Conservation (phyloP, 2,329 filamentous ascomycete genomes). For the Emmonsiellopsis sp. region DNA sequence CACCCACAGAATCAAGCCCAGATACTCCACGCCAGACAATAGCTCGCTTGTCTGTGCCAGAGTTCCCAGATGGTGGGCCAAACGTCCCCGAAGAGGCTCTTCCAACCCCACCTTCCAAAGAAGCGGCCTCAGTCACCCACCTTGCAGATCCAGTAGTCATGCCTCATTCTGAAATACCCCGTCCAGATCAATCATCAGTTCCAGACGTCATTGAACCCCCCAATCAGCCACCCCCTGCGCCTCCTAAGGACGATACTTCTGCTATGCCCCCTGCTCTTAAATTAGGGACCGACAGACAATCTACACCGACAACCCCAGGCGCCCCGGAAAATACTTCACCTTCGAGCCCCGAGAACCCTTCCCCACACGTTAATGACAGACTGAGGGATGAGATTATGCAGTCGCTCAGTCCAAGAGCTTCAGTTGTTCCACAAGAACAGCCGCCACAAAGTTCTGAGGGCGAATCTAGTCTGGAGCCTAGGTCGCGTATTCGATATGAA, state of each 20-base stretch:
- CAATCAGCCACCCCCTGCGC: constrained; percentile 20
- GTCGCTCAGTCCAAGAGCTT: constrained; percentile 28
- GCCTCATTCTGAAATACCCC: too few species aligned
- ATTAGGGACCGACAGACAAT: background rate
- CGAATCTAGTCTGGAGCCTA: constrained; percentile 4
- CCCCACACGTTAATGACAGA: constrained; percentile 33
- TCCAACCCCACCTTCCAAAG: background rate
- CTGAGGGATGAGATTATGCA: constrained; percentile 40
- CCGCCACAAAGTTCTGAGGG: constrained; percentile 6
- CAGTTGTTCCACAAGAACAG: background rate
- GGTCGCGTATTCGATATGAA: constrained; percentile 15
- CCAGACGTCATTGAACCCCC: background rate
- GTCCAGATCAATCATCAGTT: background rate
- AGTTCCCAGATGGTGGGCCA: background rate
- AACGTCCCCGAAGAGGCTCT: background rate
- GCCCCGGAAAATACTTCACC: constrained; percentile 26
- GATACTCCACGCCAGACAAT: background rate
- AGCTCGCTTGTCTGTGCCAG: background rate
- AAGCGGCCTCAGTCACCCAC: background rate
- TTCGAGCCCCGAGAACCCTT: constrained; percentile 25
- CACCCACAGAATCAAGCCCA: background rate
- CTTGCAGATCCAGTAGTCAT: too few species aligned
- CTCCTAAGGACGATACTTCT: constrained; percentile 22
- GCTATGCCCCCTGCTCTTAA: constrained; percentile 2
- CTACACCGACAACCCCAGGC: background rate